Base-by-base conservation (phyloP, 2,329 filamentous ascomycete species). In the Exophiala calicioides region DNA sequence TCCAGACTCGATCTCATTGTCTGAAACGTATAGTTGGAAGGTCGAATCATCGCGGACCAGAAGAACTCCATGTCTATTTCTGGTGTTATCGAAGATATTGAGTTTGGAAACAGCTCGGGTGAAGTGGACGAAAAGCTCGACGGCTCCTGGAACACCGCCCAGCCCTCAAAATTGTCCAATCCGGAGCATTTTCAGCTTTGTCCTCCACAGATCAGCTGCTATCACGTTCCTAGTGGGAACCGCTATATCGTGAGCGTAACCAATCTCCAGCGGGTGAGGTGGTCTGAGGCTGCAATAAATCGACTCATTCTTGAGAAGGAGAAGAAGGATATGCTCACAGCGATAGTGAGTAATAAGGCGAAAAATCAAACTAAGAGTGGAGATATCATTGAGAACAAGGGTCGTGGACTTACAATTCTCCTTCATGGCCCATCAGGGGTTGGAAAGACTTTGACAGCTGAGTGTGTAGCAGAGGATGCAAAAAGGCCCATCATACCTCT, bases 381-480 rank as follows among this genome's bases (percentile, higher is more conserved):
- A 54, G 74, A 78, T 52, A 64, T 77, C 15, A 71, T 79, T 24
- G 64, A 69, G 29, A 75, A 73, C 29, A 79, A 79, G 53, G 76
- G 76, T 10, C 66, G 67, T 8, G 74, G 76, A 5, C 68, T 78
- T 42, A 75, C 78, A 44, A 64, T 78, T 33, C 16, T 47, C 7
- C 66, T 79, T 1, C 68, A 65, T 33, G 57, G 56, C 2, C 40
- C 47, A 6, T 59, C 61, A 3, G 61, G 61, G 9, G 56, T 60
- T 21, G 60, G 64, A 12, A 66, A 68, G 52, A 67, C 63, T 16
- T 60, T 66, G 19, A 68, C 65, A 4, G 65, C 60, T 5, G 63
- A 68, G 43, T 35, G 38, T 23, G 19, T 55, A 16, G 29, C 62
- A 2, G 62, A 65, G 43, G 46, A 46, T n/a, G 56, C 59, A 50